Percentiles rank a stretch among this genome's conserved stretches.
Conservation (phyloP, 768 basidiomycete species). For the Tubosaeta sp. region DNA sequence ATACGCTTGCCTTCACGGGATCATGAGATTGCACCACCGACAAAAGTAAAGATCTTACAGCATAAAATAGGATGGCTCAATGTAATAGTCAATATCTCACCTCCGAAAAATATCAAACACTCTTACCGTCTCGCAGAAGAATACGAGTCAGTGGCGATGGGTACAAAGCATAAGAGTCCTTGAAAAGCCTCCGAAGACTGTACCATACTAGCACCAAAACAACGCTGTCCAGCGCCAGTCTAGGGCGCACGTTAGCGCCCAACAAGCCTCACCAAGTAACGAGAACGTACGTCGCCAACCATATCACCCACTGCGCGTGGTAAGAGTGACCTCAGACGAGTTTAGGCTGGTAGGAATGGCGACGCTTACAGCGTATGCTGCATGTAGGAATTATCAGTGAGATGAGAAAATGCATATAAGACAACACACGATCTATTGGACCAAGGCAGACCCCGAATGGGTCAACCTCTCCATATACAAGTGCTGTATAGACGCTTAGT, state of each 20-base stretch:
- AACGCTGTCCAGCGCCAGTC: constrained; percentile 1
- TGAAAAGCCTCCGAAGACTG: constrained; percentile 1
- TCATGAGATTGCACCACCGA: neutral
- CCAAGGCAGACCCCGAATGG: neutral
- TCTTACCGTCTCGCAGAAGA: constrained; percentile 10
- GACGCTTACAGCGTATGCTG: neutral
- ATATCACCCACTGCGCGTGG: neutral
- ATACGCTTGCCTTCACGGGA: constrained; percentile 1
- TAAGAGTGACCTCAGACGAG: neutral
- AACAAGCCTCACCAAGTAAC: neutral
- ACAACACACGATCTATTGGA: neutral
- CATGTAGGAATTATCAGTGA: neutral
- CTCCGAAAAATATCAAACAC: neutral
- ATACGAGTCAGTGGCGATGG: neutral
- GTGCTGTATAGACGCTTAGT: neutral
- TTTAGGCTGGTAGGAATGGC: neutral
- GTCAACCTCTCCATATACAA: neutral
- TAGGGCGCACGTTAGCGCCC: neutral
- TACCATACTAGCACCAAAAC: neutral
- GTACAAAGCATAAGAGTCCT: neutral
- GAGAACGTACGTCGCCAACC: neutral
- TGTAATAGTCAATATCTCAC: neutral
- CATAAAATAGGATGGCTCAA: constrained; percentile 7
- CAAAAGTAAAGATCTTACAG: neutral
- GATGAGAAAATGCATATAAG: neutral